Evolutionary conservation across 2,329 filamentous ascomycete genomes (phyloP).

Genomic region (Cladosporium austrohemisphaericum): DNA sequence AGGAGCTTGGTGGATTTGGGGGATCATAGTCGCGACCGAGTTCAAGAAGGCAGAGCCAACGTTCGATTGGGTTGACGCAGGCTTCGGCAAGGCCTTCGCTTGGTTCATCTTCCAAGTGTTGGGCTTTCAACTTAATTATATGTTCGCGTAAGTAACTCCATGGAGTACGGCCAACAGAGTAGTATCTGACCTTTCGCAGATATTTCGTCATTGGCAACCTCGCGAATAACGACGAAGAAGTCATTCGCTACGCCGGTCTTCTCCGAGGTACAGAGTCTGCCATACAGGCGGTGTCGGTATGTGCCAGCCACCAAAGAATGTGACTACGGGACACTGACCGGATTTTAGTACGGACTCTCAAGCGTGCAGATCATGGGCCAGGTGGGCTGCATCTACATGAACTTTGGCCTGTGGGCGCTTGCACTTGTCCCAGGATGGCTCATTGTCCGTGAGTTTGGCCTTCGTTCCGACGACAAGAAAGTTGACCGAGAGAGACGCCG

Average conservation of each 20-base stretch:
- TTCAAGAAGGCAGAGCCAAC: constrained; percentile 56
- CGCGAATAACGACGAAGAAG: constrained; percentile 57
- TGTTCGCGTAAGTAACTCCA: constrained; percentile 55
- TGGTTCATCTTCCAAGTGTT: constrained; percentile 65
- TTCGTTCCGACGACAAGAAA: constrained; percentile 18
- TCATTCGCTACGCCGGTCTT: constrained; percentile 65
- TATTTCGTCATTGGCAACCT: constrained; percentile 70
- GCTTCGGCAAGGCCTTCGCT: constrained; percentile 64
- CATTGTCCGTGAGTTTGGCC: constrained; percentile 57
- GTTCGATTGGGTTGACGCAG: constrained; percentile 62
- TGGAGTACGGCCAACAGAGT: too few species aligned
- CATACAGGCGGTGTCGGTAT: constrained; percentile 64
- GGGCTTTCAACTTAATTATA: constrained; percentile 70
- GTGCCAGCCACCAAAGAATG: constrained; percentile 20
- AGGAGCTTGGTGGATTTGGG: constrained; percentile 71
- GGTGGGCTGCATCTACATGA: constrained; percentile 65
- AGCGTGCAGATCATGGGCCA: constrained; percentile 60
- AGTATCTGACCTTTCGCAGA: constrained; percentile 32
- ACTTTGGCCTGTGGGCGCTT: constrained; percentile 65
- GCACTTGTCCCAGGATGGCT: constrained; percentile 64
- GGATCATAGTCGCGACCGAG: constrained; percentile 60
- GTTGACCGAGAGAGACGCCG: constrained; percentile 15
- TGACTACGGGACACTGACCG: background rate
- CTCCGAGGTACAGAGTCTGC: constrained; percentile 68
- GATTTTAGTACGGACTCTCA: constrained; percentile 59